Evolutionary conservation across 768 basidiomycete species (phyloP).

Genomic region (Kwoniella newhampshirensis): DNA sequence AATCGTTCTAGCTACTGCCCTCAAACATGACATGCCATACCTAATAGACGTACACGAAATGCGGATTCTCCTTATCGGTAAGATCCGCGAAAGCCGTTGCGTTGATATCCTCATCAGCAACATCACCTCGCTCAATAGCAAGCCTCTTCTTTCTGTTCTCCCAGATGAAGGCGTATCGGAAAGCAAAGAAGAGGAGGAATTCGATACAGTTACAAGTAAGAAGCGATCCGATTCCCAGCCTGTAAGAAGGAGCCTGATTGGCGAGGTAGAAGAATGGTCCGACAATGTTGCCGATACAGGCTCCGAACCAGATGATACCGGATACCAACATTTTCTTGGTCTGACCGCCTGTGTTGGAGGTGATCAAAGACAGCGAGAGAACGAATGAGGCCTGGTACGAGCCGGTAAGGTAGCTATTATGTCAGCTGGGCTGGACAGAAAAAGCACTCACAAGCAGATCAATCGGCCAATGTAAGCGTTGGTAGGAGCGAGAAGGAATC

Average conservation of each 20-base stretch:
- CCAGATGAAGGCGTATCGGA: constrained; percentile 44
- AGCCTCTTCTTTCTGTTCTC: constrained; percentile 47
- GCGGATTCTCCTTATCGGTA: constrained; percentile 49
- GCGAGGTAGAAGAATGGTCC: constrained; percentile 45
- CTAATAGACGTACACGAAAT: constrained; percentile 21
- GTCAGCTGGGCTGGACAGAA: neutral
- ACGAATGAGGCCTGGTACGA: constrained; percentile 52
- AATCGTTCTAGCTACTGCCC: neutral
- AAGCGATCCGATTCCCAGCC: constrained; percentile 51
- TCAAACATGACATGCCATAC: neutral
- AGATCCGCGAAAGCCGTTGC: constrained; percentile 48
- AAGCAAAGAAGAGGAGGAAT: constrained; percentile 38
- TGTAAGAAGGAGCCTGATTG: constrained; percentile 49
- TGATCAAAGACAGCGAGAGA: constrained; percentile 52
- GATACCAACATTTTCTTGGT: constrained; percentile 53
- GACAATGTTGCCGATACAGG: constrained; percentile 48
- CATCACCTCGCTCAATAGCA: constrained; percentile 6
- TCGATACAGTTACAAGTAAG: constrained; percentile 49
- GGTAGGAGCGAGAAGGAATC: constrained; percentile 51
- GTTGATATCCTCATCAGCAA: constrained; percentile 16
- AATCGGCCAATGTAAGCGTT: constrained; percentile 50
- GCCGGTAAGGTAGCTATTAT: constrained; percentile 47
- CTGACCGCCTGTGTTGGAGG: constrained; percentile 56
- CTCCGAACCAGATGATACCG: constrained; percentile 53
- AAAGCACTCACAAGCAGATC: constrained; percentile 51